phyloP scores from a whole-genome alignment of 768 basidiomycete species.

The Leucocoprinus leucothites region DNA sequence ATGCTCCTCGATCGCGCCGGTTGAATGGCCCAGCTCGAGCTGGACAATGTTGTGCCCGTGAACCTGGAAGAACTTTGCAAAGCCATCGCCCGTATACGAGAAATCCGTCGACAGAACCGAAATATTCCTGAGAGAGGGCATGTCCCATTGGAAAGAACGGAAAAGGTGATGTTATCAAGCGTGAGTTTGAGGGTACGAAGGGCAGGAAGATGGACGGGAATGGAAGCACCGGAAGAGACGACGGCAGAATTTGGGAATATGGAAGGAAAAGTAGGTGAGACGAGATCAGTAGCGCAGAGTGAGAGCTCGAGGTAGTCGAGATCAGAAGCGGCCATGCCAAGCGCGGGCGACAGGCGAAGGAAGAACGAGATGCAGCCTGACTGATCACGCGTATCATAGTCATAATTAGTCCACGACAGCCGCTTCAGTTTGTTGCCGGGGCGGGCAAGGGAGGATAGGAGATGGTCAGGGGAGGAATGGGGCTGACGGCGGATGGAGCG shows the following conservation, averaged over 20 bases:
- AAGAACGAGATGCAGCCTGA: slow-evolving; percentile 48
- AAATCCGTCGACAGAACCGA: slow-evolving; percentile 71
- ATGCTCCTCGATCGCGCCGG: slow-evolving; percentile 60
- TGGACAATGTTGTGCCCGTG: slow-evolving; percentile 62
- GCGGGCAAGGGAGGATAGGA: slow-evolving; percentile 57
- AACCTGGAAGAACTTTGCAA: slow-evolving; percentile 59
- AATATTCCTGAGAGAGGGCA: too few species aligned
- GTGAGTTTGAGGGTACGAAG: slow-evolving; percentile 68
- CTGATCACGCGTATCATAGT: slow-evolving; percentile 28
- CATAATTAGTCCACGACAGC: slow-evolving; percentile 73
- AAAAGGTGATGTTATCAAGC: slow-evolving; percentile 71
- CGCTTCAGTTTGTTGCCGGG: slow-evolving; percentile 51
- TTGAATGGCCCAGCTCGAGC: slow-evolving; percentile 72
- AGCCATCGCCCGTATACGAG: slow-evolving; percentile 63
- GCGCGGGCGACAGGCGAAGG: slow-evolving; percentile 50
- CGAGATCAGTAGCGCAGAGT: slow-evolving; percentile 49
- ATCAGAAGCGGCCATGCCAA: slow-evolving; percentile 46
- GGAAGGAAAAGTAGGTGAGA: slow-evolving; percentile 20
- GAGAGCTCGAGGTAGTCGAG: slow-evolving; percentile 71
- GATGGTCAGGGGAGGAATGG: slow-evolving; percentile 28
- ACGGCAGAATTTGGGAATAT: slow-evolving; percentile 8
- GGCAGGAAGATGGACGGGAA: slow-evolving; percentile 50
- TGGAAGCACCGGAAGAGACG: slow-evolving; percentile 24
- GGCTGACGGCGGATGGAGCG: slow-evolving; percentile 52
- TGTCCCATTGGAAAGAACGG: slow-evolving; percentile 61